Percentiles rank a stretch among this genome's conserved stretches.
phyloP scores from a whole-genome alignment of 1,139 yeast genomes.

The Scheffersomyces quercinus region DNA sequence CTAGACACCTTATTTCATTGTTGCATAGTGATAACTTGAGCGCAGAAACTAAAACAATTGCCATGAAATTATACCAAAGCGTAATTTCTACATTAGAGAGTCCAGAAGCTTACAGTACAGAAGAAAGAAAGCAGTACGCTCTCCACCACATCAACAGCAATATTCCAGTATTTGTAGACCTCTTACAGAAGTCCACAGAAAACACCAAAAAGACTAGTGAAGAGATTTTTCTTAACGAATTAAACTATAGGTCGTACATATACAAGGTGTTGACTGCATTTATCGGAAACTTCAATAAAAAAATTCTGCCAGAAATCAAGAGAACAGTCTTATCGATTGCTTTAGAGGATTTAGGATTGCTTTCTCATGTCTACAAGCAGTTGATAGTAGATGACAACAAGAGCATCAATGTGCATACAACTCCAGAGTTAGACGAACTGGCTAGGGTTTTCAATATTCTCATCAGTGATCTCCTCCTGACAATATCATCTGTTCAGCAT shows the following conservation, averaged over 20 bases:
- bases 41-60: conserved; percentile 46
- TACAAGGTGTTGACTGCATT: conserved; percentile 30
- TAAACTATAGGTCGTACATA: conserved; percentile 25
- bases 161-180: conserved; percentile 17
- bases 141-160: conserved; percentile 25
- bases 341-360: conserved; percentile 22
- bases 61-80: conserved; percentile 53
- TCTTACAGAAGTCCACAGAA: conserved; percentile 5
- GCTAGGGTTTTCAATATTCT: conserved; percentile 12
- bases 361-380: conserved; percentile 16
- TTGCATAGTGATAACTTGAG: conserved; percentile 29
- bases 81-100: conserved; percentile 55
- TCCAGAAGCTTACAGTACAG: conserved; percentile 47
- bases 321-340: conserved; percentile 14
- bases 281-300: conserved; percentile 36
- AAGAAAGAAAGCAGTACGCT: conserved; percentile 32
- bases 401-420: conserved; percentile 5
- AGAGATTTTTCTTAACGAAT: conserved; percentile 12
- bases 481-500: conserved; percentile 30
- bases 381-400: conserved; percentile 11
- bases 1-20: conserved; percentile 47
- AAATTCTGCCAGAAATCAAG: conserved; percentile 21
- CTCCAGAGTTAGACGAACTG: conserved; percentile 19
- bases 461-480: conserved; percentile 23
- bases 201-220: not conserved